Percentiles rank a stretch among this genome's conserved stretches.
Evolutionary conservation across 2,329 filamentous ascomycete genomes (phyloP).

Genomic region (Waltergamsia citrina): DNA sequence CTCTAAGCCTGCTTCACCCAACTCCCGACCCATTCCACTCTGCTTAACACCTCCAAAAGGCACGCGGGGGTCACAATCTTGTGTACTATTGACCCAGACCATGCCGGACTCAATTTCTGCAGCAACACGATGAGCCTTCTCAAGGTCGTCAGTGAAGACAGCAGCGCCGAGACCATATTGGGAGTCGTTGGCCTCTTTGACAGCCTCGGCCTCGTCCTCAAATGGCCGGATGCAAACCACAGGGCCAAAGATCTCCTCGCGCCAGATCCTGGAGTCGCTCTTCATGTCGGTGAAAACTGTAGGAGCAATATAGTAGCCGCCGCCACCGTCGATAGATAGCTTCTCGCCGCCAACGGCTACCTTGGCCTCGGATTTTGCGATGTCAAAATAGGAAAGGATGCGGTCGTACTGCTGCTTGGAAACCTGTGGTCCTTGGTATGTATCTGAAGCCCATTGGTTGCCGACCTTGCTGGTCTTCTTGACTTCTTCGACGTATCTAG

Average conservation of each 20-base stretch:
- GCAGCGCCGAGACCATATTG: constrained; percentile 42
- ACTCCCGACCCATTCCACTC: constrained; percentile 46
- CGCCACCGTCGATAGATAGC: not conserved
- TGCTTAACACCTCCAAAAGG: constrained; percentile 42
- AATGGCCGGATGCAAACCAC: constrained; percentile 12
- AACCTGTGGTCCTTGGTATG: constrained; percentile 24
- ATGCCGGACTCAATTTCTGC: constrained; percentile 41
- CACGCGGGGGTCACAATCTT: constrained; percentile 12
- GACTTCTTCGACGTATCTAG: constrained; percentile 44
- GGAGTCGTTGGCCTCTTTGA: constrained; percentile 21
- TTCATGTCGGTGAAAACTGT: constrained; percentile 14
- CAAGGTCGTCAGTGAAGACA: constrained; percentile 43
- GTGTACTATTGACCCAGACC: constrained; percentile 23
- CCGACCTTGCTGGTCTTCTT: constrained; percentile 26
- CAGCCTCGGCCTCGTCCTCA: constrained; percentile 12
- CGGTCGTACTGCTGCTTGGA: constrained; percentile 54
- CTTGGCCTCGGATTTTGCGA: not conserved
- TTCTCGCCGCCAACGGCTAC: constrained; percentile 7
- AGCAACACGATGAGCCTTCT: constrained; percentile 20
- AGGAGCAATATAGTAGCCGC: constrained; percentile 13
- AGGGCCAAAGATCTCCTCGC: constrained; percentile 16
- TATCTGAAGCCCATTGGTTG: constrained; percentile 16
- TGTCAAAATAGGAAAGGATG: constrained; percentile 53
- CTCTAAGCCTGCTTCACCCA: constrained; percentile 28
- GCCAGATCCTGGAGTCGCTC: constrained; percentile 10